Base-by-base conservation (phyloP, 495 filamentous ascomycete genomes). In the Daldinia decipiens region DNA sequence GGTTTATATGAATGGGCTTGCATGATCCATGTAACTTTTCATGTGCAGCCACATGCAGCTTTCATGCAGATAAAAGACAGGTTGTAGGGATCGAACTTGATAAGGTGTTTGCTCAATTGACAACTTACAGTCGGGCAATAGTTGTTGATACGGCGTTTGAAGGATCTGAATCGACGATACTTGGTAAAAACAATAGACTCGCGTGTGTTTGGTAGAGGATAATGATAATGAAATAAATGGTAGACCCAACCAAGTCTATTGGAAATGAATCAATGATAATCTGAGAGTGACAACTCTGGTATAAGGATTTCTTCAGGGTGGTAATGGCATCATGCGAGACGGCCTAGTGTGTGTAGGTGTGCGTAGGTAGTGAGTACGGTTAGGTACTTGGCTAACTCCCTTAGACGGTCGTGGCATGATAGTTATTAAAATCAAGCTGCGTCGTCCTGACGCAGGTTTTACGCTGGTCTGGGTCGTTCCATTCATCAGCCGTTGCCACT, bases 381-480 rank as follows among this genome's bases (percentile, higher is more conserved):
- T 53, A 53, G 51, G 51, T 29, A 27, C 53, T 36, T 56, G 31
- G 6, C 53, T 38, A 17, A 34, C 17, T 36, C 53, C 29, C 54
- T 32, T 64, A 50, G 34, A 26, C 38, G n/a, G 17, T 38, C 53
- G 38, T 61, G 59, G 59, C 53, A 55, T 67, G 55, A 29, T 56
- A 40, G 39, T 29, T 17, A 32, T 59, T 68, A 38, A 56, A 47
- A 63, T 55, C 43, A 56, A 60, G 51, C 24, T 73, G 65, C 70
- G 70, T 73, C 61, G 52, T 62, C 51, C 32, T 63, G 65, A 73
- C 70, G 70, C 70, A 73, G 58, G 52, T 12, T 26, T 73, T 73
- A 73, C 70, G 53, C 65, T 36, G 53, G 51, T 60, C 65, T 68
- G 55, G 65, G 57, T 32, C 70, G 61, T 50, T 68, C 62, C 59